These are phyloP conservation scores for bread wheat (Triticum aestivum) DNA, from an alignment of 176 grass and related monocot genomes.

Conservation along the genomic window IWGSC_CS_RefSeq_v2.1 NC_057804.1:544165919-544166418, in stretches of 20 bases:
- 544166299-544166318: constrained; percentile 47
- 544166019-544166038: background rate
- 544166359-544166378: constrained; percentile 18
- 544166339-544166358: constrained; percentile 39
- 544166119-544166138: background rate
- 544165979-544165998: background rate
- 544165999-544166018: background rate
- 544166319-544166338: constrained; percentile 38
- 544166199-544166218: constrained; percentile 52
- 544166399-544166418: constrained; percentile 64
- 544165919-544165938: background rate
- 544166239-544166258: constrained; percentile 61
- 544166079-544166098: background rate
- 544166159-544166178: constrained; percentile 52
- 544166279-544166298: constrained; percentile 38
- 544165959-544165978: background rate
- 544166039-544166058: background rate
- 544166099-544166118: constrained; percentile 66
- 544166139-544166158: constrained; percentile 31
- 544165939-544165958: background rate
- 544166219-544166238: constrained; percentile 9
- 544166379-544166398: constrained; percentile 46
- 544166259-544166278: constrained; percentile 45
- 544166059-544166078: background rate
- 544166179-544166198: constrained; percentile 77